Base-by-base conservation (phyloP, 1,139 yeast species). In the Saccharomyces pastorianus region DNA sequence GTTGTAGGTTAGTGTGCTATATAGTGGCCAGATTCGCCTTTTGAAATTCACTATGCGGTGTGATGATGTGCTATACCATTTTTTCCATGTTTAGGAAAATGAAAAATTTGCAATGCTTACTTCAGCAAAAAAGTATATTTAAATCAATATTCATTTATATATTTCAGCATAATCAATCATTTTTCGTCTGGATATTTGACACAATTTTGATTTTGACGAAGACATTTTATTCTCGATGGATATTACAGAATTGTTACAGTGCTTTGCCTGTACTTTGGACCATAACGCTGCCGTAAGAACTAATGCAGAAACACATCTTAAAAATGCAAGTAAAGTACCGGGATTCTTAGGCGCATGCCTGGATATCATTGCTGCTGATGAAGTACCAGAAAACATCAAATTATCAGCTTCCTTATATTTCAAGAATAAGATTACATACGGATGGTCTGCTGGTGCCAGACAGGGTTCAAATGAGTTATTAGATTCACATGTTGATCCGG, bases 281-380 rank as follows among this genome's bases (percentile, higher is more conserved):
- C 83, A 89, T 0, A 84, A 86, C 64, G 85, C 80, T 54, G 68
- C 70, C 23, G 73, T 79, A 29, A 81, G 96, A 64, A 76, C 74
- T 56, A 80, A 80, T 51, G 95, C 96, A 0, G 98, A 91, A 68
- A 60, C 68, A 3, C 81, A 84, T 59, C 78, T 91, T 51, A 76
- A 76, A 54, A 77, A 78, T 60, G 80, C 84, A 17, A 81, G 83
- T 50, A 64, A 65, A 44, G 69, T 77, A 1, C 67, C 88, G 1
- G 96, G 96, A 2, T 93, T 93, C 65, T 74, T 90, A 50, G 86
- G 85, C 11, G 93, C 91, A 1, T 88, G 96, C 69, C 73, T 93
- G 49, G 93, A 88, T 64, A 84, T 93, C 54, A 78, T 88, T 46
- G 65, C 77, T 14, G 77, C 79, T 46, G 73, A 72, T 14, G 78